phyloP scores from a whole-genome alignment of 164 flowering plant species.

The Annona cherimola region DNA sequence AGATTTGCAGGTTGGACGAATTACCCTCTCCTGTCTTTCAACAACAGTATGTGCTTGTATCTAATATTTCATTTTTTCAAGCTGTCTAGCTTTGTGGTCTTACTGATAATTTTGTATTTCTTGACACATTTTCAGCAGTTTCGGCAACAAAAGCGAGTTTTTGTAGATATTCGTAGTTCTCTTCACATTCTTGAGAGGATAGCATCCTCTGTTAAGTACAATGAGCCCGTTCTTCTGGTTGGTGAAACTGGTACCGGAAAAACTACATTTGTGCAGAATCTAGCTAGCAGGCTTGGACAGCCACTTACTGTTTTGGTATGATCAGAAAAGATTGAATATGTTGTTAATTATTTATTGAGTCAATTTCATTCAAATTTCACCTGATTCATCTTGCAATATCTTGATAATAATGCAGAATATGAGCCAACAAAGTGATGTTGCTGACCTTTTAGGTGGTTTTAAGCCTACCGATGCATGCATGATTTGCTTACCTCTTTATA shows the following conservation, averaged over 20 bases:
- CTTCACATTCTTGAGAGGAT: slow-evolving; percentile 71
- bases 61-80: slow-evolving; percentile 8
- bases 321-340: neutral
- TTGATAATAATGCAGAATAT: slow-evolving; percentile 52
- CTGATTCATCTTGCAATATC: neutral
- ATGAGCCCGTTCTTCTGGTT: slow-evolving; percentile 94
- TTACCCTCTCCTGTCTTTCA: slow-evolving; percentile 32
- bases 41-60: slow-evolving; percentile 20
- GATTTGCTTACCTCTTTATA: slow-evolving; percentile 62
- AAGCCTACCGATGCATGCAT: slow-evolving; percentile 74
- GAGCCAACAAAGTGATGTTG: slow-evolving; percentile 95
- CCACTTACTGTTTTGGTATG: slow-evolving; percentile 84
- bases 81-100: neutral
- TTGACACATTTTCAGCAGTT: slow-evolving; percentile 28
- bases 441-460: slow-evolving; percentile 89
- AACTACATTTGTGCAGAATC: slow-evolving; percentile 91
- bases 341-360: neutral
- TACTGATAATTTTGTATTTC: neutral
- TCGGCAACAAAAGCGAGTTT: slow-evolving; percentile 32
- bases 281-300: slow-evolving; percentile 71
- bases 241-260: slow-evolving; percentile 99
- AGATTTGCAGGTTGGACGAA: slow-evolving; percentile 60
- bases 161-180: slow-evolving; percentile 68
- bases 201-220: slow-evolving; percentile 75
- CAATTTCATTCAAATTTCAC: neutral